Conservation (phyloP, 345 rosid species). For the Punica granatum region DNA sequence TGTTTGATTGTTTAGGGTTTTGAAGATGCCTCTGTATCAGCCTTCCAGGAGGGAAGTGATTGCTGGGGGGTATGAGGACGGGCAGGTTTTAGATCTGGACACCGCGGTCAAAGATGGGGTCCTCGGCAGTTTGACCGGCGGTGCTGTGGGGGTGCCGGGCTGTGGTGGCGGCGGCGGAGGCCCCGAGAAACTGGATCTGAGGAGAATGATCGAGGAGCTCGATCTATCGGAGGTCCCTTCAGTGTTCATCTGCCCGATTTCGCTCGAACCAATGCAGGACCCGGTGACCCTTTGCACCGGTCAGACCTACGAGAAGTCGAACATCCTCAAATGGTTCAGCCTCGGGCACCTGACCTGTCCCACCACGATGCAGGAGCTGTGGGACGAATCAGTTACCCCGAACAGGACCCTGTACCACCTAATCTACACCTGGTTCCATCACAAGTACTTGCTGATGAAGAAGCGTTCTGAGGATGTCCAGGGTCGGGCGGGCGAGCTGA, state of each 20-base stretch:
- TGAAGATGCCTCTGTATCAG: constrained; percentile 17
- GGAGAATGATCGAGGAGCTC: constrained; percentile 19
- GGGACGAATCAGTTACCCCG: constrained; percentile 20
- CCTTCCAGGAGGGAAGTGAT: constrained; percentile 12
- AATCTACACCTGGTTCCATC: constrained; percentile 19
- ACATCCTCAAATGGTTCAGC: constrained; percentile 21
- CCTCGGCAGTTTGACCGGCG: constrained; percentile 14
- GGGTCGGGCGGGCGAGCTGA: constrained; percentile 15
- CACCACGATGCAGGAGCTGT: constrained; percentile 23
- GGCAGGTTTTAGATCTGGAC: constrained; percentile 22
- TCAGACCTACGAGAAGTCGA: constrained; percentile 19
- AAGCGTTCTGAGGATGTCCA: constrained; percentile 21
- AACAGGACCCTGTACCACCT: constrained; percentile 20
- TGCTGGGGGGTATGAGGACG: constrained; percentile 18
- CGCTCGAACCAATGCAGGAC: constrained; percentile 23
- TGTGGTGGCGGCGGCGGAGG: constrained; percentile 2
- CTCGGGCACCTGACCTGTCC: constrained; percentile 22
- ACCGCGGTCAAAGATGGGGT: constrained; percentile 22
- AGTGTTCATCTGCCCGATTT: constrained; percentile 22
- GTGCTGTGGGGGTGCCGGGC: constrained; percentile 3
- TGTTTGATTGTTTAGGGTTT: constrained; percentile 1
- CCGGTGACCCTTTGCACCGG: constrained; percentile 23
- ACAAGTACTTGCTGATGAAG: constrained; percentile 18
- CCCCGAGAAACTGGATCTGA: constrained; percentile 20
- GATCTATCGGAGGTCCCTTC: constrained; percentile 17